Conservation (phyloP, 805 yeast genomes). For the Kluyveromyces lactis region DNA sequence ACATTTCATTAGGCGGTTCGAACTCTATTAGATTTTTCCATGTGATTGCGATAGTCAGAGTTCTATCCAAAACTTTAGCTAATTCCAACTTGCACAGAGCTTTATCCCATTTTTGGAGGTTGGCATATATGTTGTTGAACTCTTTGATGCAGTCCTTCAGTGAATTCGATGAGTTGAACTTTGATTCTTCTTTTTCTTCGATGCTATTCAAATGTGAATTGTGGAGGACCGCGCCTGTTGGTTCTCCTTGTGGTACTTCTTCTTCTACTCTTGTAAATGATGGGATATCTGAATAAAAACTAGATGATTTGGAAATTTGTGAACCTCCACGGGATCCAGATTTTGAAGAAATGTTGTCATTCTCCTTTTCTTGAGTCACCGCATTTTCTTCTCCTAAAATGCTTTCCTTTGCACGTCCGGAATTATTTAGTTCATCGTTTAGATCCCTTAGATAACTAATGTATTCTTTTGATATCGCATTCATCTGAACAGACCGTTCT, state of each 20-base stretch:
- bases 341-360: too few species aligned
- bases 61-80: slow-evolving; percentile 14
- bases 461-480: background rate
- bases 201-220: too few species aligned
- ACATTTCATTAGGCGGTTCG: slow-evolving; percentile 12
- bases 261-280: background rate
- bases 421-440: background rate
- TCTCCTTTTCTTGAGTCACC: too few species aligned
- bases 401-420: too few species aligned
- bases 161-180: background rate
- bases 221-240: background rate
- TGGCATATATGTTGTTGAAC: slow-evolving; percentile 16
- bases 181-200: background rate
- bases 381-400: too few species aligned
- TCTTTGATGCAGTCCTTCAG: slow-evolving; percentile 17
- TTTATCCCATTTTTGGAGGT: slow-evolving; percentile 15
- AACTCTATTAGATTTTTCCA: slow-evolving; percentile 28
- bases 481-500: background rate
- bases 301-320: slow-evolving; percentile 5
- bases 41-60: slow-evolving; percentile 12
- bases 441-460: background rate
- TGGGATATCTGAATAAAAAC: slow-evolving; percentile 15
- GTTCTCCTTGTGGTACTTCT: background rate
- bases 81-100: slow-evolving; percentile 14
- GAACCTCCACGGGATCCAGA: background rate